Percentiles rank a stretch among this genome's conserved stretches.
Evolutionary conservation across 1,139 yeast species (phyloP).

Genomic region (Ogataea hybrid): DNA sequence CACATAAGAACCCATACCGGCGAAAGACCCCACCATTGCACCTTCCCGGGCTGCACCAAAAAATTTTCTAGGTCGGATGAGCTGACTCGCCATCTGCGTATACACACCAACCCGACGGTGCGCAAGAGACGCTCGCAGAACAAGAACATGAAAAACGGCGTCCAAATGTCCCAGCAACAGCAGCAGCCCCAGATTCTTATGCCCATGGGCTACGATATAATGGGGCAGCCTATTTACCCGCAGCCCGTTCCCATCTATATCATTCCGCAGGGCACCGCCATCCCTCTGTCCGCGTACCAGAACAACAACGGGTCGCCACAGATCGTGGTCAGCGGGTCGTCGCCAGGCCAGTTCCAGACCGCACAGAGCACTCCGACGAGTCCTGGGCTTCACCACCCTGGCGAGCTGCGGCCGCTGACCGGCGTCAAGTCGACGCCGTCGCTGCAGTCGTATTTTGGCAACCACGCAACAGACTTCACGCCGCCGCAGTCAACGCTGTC

Average conservation of each 20-base stretch:
- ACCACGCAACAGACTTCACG: conserved; percentile 18
- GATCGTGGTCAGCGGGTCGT: conserved; percentile 4
- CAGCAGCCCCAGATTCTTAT: conserved; percentile 24
- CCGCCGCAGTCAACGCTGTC: conserved; percentile 29
- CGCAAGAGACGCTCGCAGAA: conserved; percentile 31
- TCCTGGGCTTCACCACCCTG: conserved; percentile 13
- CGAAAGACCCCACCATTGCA: conserved; percentile 88
- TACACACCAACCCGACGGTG: conserved; percentile 73
- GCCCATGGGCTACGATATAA: conserved; percentile 31
- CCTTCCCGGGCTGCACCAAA: conserved; percentile 83
- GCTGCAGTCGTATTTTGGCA: conserved; percentile 17
- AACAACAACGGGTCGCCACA: conserved; percentile 6
- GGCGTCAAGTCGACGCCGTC: conserved; percentile 22
- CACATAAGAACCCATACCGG: conserved; percentile 96
- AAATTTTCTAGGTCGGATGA: conserved; percentile 88
- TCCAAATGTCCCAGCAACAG: conserved; percentile 26
- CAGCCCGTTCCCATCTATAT: conserved; percentile 30
- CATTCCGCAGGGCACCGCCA: conserved; percentile 27
- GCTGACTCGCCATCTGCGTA: conserved; percentile 82
- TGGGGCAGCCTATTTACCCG: conserved; percentile 30
- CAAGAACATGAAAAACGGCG: conserved; percentile 18
- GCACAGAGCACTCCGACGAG: conserved; percentile 12
- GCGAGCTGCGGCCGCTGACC: conserved; percentile 11
- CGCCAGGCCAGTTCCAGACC: conserved; percentile 11
- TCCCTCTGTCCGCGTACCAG: conserved; percentile 19